phyloP scores from a whole-genome alignment of 2,329 filamentous ascomycete species.

The Aspergillus costaricaensis region DNA sequence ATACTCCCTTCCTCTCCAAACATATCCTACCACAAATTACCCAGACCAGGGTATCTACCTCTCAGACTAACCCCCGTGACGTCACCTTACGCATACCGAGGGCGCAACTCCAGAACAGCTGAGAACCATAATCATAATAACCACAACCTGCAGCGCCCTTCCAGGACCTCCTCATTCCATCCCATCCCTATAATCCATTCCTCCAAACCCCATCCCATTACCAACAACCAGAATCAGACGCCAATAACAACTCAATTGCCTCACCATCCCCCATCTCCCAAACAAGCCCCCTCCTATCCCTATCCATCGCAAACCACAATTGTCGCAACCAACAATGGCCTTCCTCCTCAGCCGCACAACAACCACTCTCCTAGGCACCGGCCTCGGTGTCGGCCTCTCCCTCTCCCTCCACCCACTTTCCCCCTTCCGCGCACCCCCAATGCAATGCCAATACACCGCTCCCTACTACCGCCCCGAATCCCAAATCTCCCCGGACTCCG shows the following conservation, averaged over 20 bases:
- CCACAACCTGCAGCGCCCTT: neutral
- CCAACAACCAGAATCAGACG: neutral
- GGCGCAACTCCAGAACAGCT: neutral
- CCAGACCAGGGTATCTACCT: neutral
- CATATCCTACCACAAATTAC: neutral
- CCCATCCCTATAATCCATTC: neutral
- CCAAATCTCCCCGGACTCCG: slow-evolving; percentile 21
- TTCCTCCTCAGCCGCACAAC: slow-evolving; percentile 30
- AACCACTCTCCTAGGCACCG: slow-evolving; percentile 35
- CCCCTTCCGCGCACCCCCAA: slow-evolving; percentile 35
- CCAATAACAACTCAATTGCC: neutral
- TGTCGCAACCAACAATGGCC: slow-evolving; percentile 24
- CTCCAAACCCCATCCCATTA: neutral
- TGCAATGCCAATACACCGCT: slow-evolving; percentile 42
- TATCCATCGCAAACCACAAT: neutral
- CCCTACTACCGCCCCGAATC: slow-evolving; percentile 26
- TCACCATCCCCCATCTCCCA: neutral
- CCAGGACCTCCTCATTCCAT: slow-evolving; percentile 17
- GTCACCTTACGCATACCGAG: slow-evolving; percentile 14
- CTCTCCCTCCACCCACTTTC: slow-evolving; percentile 37
- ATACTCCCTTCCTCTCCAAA: neutral
- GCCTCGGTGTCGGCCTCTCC: slow-evolving; percentile 39
- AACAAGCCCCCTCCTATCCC: neutral
- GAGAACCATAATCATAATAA: slow-evolving; percentile 6
- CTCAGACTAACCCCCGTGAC: slow-evolving; percentile 12